Conservation (phyloP, 176 grass and related monocot species). For the Tillandsia fasciculata region DNA sequence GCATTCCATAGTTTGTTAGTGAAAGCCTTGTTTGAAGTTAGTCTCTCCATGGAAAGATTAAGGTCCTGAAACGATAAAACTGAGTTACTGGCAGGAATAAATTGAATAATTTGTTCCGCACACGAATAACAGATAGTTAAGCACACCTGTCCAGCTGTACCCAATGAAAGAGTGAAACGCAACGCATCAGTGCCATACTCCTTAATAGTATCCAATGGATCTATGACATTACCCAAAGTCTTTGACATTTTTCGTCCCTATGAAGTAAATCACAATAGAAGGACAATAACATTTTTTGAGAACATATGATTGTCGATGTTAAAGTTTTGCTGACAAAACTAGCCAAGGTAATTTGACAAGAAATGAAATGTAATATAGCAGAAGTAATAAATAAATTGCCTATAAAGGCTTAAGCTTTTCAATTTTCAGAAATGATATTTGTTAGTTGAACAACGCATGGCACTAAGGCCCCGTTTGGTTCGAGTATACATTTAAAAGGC, state of each 20-base stretch:
- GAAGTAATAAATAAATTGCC: background rate
- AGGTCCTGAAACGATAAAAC: slow-evolving; percentile 59
- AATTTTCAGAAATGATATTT: background rate
- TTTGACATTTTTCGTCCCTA: slow-evolving; percentile 98
- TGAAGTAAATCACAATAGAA: background rate
- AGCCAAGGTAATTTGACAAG: no score
- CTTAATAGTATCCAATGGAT: slow-evolving; percentile 92
- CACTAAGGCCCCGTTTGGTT: no score
- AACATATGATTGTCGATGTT: no score
- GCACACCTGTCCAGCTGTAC: slow-evolving; percentile 86
- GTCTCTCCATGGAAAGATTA: slow-evolving; percentile 91
- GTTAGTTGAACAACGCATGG: background rate
- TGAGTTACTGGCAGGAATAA: slow-evolving; percentile 23
- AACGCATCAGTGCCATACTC: slow-evolving; percentile 95
- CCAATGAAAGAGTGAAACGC: slow-evolving; percentile 91
- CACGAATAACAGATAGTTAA: slow-evolving; percentile 14
- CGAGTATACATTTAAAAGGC: no score
- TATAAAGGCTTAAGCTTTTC: background rate
- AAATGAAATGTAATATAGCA: no score
- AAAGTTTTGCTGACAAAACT: no score
- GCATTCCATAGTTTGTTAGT: slow-evolving; percentile 99
- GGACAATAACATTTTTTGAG: background rate
- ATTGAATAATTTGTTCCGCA: slow-evolving; percentile 10
- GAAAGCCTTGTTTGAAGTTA: slow-evolving; percentile 95
- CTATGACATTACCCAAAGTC: slow-evolving; percentile 93